A percentile compares a stretch with the other conserved stretches of the same genome.
Conservation (phyloP, 495 filamentous ascomycete species). For the Hypoxylon fuscum region DNA sequence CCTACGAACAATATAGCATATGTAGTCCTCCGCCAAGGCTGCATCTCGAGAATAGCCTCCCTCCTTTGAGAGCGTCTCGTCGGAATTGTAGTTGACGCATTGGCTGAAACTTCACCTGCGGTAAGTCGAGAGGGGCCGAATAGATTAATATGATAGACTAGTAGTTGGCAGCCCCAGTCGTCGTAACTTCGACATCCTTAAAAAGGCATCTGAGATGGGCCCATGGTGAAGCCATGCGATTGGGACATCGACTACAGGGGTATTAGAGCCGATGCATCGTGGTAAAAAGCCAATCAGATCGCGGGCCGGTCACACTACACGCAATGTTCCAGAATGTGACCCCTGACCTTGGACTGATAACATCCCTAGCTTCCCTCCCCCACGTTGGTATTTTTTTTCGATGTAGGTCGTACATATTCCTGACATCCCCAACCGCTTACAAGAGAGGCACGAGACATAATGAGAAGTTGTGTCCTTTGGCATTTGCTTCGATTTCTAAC, state of each 20-base stretch:
- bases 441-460: not conserved
- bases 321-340: conserved; percentile 11
- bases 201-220: conserved; percentile 25
- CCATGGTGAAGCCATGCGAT: conserved; percentile 10
- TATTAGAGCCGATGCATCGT: conserved; percentile 18
- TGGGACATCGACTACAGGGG: conserved; percentile 22
- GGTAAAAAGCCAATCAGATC: conserved; percentile 19
- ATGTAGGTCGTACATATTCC: conserved; percentile 12
- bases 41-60: not conserved
- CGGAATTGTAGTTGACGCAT: not conserved
- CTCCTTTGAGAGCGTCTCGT: not conserved
- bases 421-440: conserved; percentile 16
- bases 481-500: not conserved
- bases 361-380: conserved; percentile 12
- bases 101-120: not conserved
- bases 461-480: not conserved
- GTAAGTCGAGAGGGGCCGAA: conserved; percentile 13
- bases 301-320: conserved; percentile 16
- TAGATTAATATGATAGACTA: conserved; percentile 12
- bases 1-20: not conserved
- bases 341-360: conserved; percentile 28
- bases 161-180: conserved; percentile 7
- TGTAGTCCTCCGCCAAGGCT: not conserved
- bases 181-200: conserved; percentile 14
- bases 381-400: conserved; percentile 15